Evolutionary conservation across 495 filamentous ascomycete genomes (phyloP).

Genomic region (Penicillium daleae): DNA sequence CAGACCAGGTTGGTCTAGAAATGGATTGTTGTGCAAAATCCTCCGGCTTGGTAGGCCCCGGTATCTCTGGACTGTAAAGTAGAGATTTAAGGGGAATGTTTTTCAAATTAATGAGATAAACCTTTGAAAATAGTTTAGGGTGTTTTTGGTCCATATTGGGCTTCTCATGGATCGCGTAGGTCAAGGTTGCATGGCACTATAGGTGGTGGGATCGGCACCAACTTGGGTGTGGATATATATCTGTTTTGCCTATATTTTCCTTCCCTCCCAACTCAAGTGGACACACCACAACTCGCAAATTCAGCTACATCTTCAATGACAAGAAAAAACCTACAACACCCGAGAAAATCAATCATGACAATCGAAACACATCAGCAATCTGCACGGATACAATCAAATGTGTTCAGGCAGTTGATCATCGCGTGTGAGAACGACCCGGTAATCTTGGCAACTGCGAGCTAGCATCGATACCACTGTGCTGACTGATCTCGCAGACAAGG

Average conservation of each 20-base stretch:
- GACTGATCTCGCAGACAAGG: slow-evolving; percentile 51
- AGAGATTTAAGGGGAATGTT: neutral
- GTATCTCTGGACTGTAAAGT: neutral
- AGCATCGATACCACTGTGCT: slow-evolving; percentile 1
- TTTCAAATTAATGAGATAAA: neutral
- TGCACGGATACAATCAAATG: slow-evolving; percentile 56
- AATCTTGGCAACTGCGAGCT: slow-evolving; percentile 15
- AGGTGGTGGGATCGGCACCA: too few species aligned
- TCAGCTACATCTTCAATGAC: too few species aligned
- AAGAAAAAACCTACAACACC: too few species aligned
- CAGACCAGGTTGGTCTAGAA: neutral
- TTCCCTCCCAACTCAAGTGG: too few species aligned
- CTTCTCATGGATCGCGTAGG: too few species aligned
- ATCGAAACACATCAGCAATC: slow-evolving; percentile 19
- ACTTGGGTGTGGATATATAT: too few species aligned
- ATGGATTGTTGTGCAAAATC: neutral
- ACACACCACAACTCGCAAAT: too few species aligned
- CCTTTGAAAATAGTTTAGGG: too few species aligned
- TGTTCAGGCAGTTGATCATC: slow-evolving; percentile 74
- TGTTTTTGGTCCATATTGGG: too few species aligned
- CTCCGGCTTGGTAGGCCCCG: neutral
- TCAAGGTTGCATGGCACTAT: too few species aligned
- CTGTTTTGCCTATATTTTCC: too few species aligned
- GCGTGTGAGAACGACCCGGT: slow-evolving; percentile 63
- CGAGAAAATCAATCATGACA: slow-evolving; percentile 25